Evolutionary conservation across 2,329 filamentous ascomycete species (phyloP), one percentile per base, ranked within the genome.

Genomic region (Fusarium liriodendri): DNA sequence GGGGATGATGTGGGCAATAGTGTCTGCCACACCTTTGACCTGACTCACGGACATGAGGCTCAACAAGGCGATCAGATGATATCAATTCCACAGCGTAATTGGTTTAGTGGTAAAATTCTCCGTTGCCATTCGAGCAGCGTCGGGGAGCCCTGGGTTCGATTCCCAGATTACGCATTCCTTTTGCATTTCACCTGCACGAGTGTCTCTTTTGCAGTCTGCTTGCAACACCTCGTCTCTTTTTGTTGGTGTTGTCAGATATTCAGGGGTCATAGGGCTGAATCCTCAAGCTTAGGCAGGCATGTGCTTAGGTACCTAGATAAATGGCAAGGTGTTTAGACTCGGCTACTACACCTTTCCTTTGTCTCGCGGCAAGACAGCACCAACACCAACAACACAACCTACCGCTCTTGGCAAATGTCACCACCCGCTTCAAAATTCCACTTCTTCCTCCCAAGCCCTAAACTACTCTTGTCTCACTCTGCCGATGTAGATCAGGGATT

Each of bases 91-190:
- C 29, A 16, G 68, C 42, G 64, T 66, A 42, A 64, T 69, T 59
- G 61, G 50, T 64, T 70, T 64, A 62, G 70, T 69, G 65, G 64
- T 62, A 72, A 70, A 70, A 55, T 60, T 64, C 60, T 62, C 60
- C 38, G 45, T 60, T 73, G 59, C 50, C 68, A 55, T 71, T 37
- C 61, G 57, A 55, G 60, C 45, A 71, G 14, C 67, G 66, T 69
- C 68, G 67, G 62, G 67, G 67, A 71, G 63, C 67, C 69, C 63
- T 18, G 68, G 68, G 62, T 71, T 71, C 69, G 69, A 71, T 71
- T 71, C 69, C 69, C 67, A n/a, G 67, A 71, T 71, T 64, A 71
- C 68, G 67, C 67, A 71, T 18, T 37, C 8, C 14, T 70, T 61
- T 70, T 61, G 32, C 47, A 5, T 4, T 8, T 20, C 47, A 4